These are phyloP conservation scores for Linnemannia elongata DNA, from an alignment of 192 early-diverging fungal genomes.

Conservation along the genomic window DNA sequence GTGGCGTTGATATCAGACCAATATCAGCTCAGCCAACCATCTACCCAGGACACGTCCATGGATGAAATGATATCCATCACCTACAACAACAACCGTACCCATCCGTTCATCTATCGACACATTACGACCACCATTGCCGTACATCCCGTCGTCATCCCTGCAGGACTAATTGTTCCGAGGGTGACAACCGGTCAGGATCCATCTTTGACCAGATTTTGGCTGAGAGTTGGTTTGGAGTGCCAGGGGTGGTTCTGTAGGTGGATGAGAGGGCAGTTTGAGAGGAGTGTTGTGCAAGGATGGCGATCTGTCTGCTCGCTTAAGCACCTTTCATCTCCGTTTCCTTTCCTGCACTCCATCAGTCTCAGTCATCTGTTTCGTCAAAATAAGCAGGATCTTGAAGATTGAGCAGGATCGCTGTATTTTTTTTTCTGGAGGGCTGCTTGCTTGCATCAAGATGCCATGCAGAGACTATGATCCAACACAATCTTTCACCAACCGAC, in stretches of 20 bases:
- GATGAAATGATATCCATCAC: background rate
- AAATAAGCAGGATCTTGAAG: background rate
- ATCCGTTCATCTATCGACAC: constrained; percentile 23
- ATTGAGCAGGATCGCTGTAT: background rate
- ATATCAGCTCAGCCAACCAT: background rate
- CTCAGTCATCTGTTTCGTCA: background rate
- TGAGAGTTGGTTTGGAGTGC: background rate
- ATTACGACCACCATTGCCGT: background rate
- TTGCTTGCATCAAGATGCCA: background rate
- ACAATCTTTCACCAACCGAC: background rate
- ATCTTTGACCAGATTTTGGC: background rate
- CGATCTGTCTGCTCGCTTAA: background rate
- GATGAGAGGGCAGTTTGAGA: background rate
- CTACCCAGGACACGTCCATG: background rate
- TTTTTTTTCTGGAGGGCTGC: background rate
- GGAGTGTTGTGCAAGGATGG: background rate
- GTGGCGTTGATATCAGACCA: background rate
- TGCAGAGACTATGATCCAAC: constrained; percentile 12
- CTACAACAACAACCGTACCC: background rate
- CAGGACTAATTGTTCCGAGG: background rate
- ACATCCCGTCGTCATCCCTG: background rate
- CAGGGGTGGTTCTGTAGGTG: background rate
- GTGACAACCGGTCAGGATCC: background rate
- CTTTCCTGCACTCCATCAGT: background rate
- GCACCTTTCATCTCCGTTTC: background rate